Base-by-base conservation (phyloP, 2,329 filamentous ascomycete species). In the Epichloe amarillans region DNA sequence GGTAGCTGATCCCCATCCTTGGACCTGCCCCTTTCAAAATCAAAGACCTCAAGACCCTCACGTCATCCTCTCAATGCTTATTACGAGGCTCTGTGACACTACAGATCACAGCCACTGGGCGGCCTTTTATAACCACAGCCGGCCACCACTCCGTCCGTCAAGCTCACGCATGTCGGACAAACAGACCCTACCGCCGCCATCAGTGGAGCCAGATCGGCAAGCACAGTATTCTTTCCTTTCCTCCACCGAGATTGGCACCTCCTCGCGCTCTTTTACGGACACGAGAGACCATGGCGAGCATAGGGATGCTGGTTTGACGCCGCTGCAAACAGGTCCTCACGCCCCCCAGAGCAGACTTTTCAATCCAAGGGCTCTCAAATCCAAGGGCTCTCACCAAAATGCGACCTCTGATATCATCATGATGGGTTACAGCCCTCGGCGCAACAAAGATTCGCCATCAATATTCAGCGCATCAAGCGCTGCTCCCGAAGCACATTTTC, bases 111-210 rank as follows among this genome's bases (percentile, higher is more conserved):
- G 66, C 67, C 71, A 70, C 66, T 79, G 76, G 76, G 72, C 72
- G 76, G 72, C 72, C 56, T 70, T 70, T 57, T 71, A 66, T 70
- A 78, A 76, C 66, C 71, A 73, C 62, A 72, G 73, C 61, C 66
- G 69, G 57, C 61, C 66, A 52, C 67, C 71, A 56, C 66, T 68
- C 59, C 73, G 72, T 57, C 60, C 69, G 50, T 64, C 70, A 54
- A 67, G 69, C 59, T 65, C 72, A 71, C 76, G 75, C 67, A 80
- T 80, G 76, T 77, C 76, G 69, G 76, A 73, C 66, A 64, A 68
- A 60, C 77, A 74, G 67, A 72, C 75, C 61, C 60, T 70, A 54
- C 70, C 73, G 57, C 64, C 75, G 57, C 64, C 75, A 64, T 71
- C 74, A 60, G 71, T 74, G 61, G 73, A 76, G 68, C 69, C 74